Conservation (phyloP, 2,329 filamentous ascomycete species). For the Penicillium thymicola region DNA sequence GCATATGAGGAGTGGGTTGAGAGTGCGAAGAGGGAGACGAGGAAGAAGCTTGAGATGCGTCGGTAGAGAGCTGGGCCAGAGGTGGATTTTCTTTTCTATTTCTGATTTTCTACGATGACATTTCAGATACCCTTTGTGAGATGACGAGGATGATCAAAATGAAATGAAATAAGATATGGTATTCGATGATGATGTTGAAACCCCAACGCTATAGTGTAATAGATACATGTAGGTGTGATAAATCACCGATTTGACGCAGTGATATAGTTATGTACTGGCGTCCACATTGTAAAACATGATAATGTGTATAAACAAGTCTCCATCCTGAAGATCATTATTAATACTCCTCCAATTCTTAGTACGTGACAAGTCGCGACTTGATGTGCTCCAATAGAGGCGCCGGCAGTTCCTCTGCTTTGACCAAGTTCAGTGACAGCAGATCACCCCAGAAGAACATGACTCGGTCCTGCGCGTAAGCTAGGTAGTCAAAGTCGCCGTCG, state of each 20-base stretch:
- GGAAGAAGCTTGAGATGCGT: conserved; percentile 38
- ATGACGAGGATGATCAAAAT: conserved; percentile 2
- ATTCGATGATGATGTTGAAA: conserved; percentile 11
- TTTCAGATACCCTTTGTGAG: conserved; percentile 19
- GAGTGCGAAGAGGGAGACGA: conserved; percentile 53
- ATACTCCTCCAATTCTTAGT: conserved; percentile 41
- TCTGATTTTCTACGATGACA: conserved; percentile 3
- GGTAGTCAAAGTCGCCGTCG: conserved; percentile 88
- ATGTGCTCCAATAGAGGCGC: conserved; percentile 60
- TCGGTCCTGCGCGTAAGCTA: conserved; percentile 84
- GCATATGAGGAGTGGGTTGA: conserved; percentile 80
- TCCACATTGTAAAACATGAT: conserved; percentile 14
- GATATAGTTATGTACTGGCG: conserved; percentile 18
- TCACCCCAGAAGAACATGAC: conserved; percentile 96
- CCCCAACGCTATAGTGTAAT: conserved; percentile 7
- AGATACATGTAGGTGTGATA: conserved; percentile 10
- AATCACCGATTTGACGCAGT: conserved; percentile 4
- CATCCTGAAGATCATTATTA: background rate
- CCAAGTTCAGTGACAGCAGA: conserved; percentile 70
- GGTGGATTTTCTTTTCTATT: background rate
- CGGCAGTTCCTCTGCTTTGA: conserved; percentile 73
- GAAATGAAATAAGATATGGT: conserved; percentile 3
- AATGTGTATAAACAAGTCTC: conserved; percentile 2
- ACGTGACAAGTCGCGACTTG: conserved; percentile 62
- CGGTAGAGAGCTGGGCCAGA: conserved; percentile 7